phyloP scores from a whole-genome alignment of 2,329 filamentous ascomycete genomes.

The Pseudogymnoascus sp. region DNA sequence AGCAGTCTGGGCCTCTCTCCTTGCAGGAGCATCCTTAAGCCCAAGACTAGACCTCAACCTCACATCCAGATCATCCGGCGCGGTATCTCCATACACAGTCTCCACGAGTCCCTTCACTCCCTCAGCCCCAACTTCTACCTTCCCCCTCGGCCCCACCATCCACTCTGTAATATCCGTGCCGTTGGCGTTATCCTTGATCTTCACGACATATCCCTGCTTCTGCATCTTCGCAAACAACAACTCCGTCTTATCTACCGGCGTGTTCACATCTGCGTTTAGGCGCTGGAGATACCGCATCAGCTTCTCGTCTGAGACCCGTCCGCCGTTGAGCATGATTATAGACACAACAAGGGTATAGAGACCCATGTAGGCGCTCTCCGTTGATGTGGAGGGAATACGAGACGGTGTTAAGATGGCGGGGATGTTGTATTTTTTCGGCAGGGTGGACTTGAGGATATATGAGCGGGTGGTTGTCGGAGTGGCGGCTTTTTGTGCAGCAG shows the following conservation, averaged over 20 bases:
- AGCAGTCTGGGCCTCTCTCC: conserved; percentile 16
- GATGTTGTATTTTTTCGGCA: conserved; percentile 61
- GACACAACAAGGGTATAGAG: conserved; percentile 75
- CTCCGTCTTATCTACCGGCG: conserved; percentile 69
- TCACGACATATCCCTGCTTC: conserved; percentile 76
- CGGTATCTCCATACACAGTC: conserved; percentile 46
- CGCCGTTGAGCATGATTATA: conserved; percentile 67
- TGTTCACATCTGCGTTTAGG: conserved; percentile 65
- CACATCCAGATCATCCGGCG: conserved; percentile 47
- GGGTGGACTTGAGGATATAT: conserved; percentile 68
- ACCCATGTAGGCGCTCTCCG: conserved; percentile 73
- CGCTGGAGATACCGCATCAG: conserved; percentile 67
- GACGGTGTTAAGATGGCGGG: conserved; percentile 62
- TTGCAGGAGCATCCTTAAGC: conserved; percentile 30
- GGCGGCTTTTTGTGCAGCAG: conserved; percentile 34
- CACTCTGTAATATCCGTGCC: conserved; percentile 75
- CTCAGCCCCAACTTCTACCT: conserved; percentile 72
- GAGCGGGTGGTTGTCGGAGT: conserved; percentile 51
- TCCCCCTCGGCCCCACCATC: conserved; percentile 76
- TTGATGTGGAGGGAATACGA: conserved; percentile 53
- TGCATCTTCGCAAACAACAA: conserved; percentile 65
- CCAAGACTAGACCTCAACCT: conserved; percentile 57
- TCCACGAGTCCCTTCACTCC: conserved; percentile 66
- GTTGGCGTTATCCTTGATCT: conserved; percentile 59
- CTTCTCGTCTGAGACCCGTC: conserved; percentile 67